Percentiles rank a stretch among this genome's conserved stretches.
phyloP scores from a whole-genome alignment of 768 basidiomycete species.

The Hypholoma sublateritium region DNA sequence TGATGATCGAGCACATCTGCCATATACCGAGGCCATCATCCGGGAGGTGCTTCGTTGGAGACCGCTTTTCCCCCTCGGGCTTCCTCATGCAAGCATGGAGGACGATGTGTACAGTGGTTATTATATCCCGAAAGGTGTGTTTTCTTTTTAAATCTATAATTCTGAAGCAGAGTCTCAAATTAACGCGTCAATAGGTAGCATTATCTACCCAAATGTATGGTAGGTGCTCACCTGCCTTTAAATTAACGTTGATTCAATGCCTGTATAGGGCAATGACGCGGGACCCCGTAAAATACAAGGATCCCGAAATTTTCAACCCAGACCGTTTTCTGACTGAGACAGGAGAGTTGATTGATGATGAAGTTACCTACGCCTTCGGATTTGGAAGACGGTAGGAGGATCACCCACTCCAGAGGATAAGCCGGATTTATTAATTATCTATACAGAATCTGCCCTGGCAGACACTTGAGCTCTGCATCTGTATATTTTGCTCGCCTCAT shows the following conservation, averaged over 20 bases:
- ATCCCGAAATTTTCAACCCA: slow-evolving; percentile 53
- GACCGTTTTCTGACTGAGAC: slow-evolving; percentile 46
- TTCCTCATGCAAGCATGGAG: slow-evolving; percentile 20
- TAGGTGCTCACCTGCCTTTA: background rate
- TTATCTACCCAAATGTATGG: background rate
- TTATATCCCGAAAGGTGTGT: slow-evolving; percentile 18
- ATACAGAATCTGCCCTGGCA: slow-evolving; percentile 21
- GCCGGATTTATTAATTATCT: too few relatives aligned
- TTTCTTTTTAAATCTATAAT: too few relatives aligned
- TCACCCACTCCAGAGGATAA: background rate
- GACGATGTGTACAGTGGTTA: slow-evolving; percentile 24
- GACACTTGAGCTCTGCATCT: slow-evolving; percentile 20
- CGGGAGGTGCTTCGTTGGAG: slow-evolving; percentile 21
- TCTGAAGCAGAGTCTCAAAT: background rate
- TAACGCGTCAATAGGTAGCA: background rate
- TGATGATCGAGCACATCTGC: slow-evolving; percentile 23
- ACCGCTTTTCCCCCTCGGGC: slow-evolving; percentile 17
- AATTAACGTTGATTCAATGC: background rate
- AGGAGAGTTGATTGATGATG: slow-evolving; percentile 25
- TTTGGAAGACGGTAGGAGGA: slow-evolving; percentile 30
- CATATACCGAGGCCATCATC: slow-evolving; percentile 24
- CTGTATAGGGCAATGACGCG: slow-evolving; percentile 44
- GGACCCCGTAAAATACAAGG: slow-evolving; percentile 46
- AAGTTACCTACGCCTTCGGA: slow-evolving; percentile 24
- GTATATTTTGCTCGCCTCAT: background rate